Conservation (phyloP, 2,329 filamentous ascomycete genomes). For the Aspergillus spinulosporus region DNA sequence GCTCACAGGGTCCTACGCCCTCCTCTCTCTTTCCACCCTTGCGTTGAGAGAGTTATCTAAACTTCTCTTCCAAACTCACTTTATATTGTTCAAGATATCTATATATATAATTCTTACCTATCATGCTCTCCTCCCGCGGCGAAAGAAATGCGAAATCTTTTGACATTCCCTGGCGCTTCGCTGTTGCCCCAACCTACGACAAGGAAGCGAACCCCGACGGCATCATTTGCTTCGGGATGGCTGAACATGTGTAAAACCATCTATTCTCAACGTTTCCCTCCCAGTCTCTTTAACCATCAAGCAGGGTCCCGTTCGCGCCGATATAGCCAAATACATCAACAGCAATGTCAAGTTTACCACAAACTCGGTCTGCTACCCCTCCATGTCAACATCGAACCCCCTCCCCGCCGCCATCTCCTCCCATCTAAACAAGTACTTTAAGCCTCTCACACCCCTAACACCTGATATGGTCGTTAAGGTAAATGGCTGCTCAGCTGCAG, state of each 20-base stretch:
- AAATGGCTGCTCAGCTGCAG: conserved; percentile 45
- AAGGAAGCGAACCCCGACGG: conserved; percentile 33
- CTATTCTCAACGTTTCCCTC: neutral
- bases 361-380: conserved; percentile 44
- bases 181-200: conserved; percentile 28
- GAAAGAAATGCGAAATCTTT: conserved; percentile 24
- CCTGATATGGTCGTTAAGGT: conserved; percentile 42
- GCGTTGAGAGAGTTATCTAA: too few species aligned
- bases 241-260: conserved; percentile 36
- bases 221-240: conserved; percentile 37
- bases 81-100: neutral
- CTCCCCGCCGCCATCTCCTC: conserved; percentile 44
- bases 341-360: conserved; percentile 37
- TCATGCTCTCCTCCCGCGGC: conserved; percentile 32
- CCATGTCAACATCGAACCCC: conserved; percentile 36
- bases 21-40: neutral
- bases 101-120: neutral
- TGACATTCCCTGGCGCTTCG: conserved; percentile 31
- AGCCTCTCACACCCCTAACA: conserved; percentile 35
- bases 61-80: neutral
- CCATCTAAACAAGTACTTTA: conserved; percentile 46
- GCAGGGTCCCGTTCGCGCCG: conserved; percentile 41
- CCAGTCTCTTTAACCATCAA: neutral
- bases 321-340: conserved; percentile 43
- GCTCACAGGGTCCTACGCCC: conserved; percentile 2